phyloP scores from a whole-genome alignment of 208 protist genomes.

The Crithidia sp. region DNA sequence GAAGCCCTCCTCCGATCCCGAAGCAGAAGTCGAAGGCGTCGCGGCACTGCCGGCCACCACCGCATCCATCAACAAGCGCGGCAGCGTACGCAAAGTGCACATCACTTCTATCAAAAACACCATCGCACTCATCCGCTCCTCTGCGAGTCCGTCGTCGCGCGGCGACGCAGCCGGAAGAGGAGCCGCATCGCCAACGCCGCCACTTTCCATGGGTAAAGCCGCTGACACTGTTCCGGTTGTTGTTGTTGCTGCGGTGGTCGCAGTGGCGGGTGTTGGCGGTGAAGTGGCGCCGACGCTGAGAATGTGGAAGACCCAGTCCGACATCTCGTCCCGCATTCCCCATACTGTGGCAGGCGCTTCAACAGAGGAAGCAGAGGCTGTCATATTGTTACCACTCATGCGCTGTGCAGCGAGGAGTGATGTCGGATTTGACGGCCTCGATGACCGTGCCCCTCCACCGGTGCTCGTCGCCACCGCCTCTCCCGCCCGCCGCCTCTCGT shows the following conservation, averaged over 20 bases:
- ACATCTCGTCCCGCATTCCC: constrained; percentile 16
- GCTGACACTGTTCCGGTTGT: neutral
- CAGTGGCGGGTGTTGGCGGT: too few relatives aligned
- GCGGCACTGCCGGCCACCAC: neutral
- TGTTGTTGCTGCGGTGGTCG: neutral
- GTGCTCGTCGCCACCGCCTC: neutral
- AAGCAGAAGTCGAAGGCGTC: neutral
- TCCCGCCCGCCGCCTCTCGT: neutral
- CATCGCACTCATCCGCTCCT: constrained; percentile 6
- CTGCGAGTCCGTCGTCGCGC: neutral
- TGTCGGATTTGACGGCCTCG: too few relatives aligned
- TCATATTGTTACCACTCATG: too few relatives aligned
- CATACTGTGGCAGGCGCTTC: neutral
- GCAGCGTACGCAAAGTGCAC: constrained; percentile 24
- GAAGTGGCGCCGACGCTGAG: constrained; percentile 4
- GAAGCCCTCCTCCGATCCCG: neutral
- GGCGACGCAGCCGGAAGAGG: neutral
- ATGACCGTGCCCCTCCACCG: too few relatives aligned
- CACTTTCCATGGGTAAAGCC: neutral
- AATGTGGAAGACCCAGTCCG: constrained; percentile 20
- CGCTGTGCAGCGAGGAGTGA: too few relatives aligned
- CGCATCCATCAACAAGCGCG: constrained; percentile 1
- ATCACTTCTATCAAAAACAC: constrained; percentile 19
- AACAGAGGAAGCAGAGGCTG: neutral
- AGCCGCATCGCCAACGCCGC: neutral